Conservation (phyloP, 805 yeast species). For the Monosporozyma siamensis region DNA sequence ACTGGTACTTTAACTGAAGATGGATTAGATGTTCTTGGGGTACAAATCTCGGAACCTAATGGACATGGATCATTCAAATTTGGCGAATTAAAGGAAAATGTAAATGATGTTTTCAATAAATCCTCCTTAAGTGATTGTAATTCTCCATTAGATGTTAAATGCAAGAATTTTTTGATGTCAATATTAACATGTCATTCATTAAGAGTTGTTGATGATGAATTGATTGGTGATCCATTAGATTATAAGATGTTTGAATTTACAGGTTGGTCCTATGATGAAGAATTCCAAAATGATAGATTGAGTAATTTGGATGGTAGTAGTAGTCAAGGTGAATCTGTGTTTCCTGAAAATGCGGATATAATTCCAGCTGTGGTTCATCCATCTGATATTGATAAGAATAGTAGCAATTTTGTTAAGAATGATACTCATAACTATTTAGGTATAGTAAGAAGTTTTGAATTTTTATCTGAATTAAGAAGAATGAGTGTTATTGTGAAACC, state of each 20-base stretch:
- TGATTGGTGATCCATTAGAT: slow-evolving; percentile 92
- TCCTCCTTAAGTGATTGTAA: slow-evolving; percentile 25
- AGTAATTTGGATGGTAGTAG: slow-evolving; percentile 32
- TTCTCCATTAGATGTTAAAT: slow-evolving; percentile 23
- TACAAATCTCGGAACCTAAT: slow-evolving; percentile 32
- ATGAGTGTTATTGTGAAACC: slow-evolving; percentile 75
- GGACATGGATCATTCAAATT: slow-evolving; percentile 16
- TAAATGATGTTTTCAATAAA: slow-evolving; percentile 20
- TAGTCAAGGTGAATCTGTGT: slow-evolving; percentile 30
- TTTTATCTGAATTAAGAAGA: slow-evolving; percentile 73
- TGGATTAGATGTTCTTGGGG: slow-evolving; percentile 79
- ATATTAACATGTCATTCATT: slow-evolving; percentile 75
- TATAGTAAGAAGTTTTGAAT: slow-evolving; percentile 59
- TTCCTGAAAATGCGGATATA: slow-evolving; percentile 36
- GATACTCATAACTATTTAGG: slow-evolving; percentile 35
- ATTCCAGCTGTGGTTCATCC: slow-evolving; percentile 47
- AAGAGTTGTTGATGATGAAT: slow-evolving; percentile 63
- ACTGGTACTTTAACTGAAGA: slow-evolving; percentile 98
- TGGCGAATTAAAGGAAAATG: slow-evolving; percentile 19
- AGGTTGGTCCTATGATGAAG: slow-evolving; percentile 66
- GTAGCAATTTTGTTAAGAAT: slow-evolving; percentile 26
- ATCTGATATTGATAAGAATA: slow-evolving; percentile 19
- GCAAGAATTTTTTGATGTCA: slow-evolving; percentile 30
- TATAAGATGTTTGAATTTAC: slow-evolving; percentile 89
- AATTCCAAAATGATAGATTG: slow-evolving; percentile 35